Percentiles rank a stretch among this genome's conserved stretches.
Evolutionary conservation across 2,329 filamentous ascomycete genomes (phyloP).

Genomic region (Ophiosphaerella herpotricha): DNA sequence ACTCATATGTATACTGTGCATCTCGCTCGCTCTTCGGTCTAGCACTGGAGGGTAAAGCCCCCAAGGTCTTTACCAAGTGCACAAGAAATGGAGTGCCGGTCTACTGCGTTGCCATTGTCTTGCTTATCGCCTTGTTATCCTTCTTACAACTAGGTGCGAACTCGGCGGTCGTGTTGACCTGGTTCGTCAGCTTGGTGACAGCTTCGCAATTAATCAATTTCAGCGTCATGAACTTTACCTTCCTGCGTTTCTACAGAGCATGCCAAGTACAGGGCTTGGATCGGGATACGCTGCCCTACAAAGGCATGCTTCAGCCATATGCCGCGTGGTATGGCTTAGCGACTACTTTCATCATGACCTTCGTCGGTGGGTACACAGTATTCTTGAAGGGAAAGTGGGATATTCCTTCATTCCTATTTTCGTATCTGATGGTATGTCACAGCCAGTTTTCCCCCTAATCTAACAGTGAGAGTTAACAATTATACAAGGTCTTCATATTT

Average conservation of each 20-base stretch:
- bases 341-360: constrained; percentile 70
- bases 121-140: constrained; percentile 70
- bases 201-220: constrained; percentile 64
- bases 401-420: constrained; percentile 73
- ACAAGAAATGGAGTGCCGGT: constrained; percentile 72
- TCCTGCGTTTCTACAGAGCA: constrained; percentile 73
- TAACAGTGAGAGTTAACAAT: constrained; percentile 5
- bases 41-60: constrained; percentile 59
- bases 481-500: constrained; percentile 63
- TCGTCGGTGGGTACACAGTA: constrained; percentile 76
- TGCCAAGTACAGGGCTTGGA: constrained; percentile 70
- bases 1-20: constrained; percentile 61
- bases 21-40: constrained; percentile 60
- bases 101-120: constrained; percentile 70
- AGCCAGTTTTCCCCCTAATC: background rate
- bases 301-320: constrained; percentile 71
- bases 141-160: constrained; percentile 76
- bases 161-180: constrained; percentile 70
- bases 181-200: constrained; percentile 75
- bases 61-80: constrained; percentile 58
- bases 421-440: constrained; percentile 43
- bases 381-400: constrained; percentile 73
- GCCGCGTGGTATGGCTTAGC: constrained; percentile 68
- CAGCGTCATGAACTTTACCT: constrained; percentile 67
- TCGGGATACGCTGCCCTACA: constrained; percentile 71